Evolutionary conservation across 2,329 filamentous ascomycete genomes (phyloP).

Genomic region (Fusarium irregulare): DNA sequence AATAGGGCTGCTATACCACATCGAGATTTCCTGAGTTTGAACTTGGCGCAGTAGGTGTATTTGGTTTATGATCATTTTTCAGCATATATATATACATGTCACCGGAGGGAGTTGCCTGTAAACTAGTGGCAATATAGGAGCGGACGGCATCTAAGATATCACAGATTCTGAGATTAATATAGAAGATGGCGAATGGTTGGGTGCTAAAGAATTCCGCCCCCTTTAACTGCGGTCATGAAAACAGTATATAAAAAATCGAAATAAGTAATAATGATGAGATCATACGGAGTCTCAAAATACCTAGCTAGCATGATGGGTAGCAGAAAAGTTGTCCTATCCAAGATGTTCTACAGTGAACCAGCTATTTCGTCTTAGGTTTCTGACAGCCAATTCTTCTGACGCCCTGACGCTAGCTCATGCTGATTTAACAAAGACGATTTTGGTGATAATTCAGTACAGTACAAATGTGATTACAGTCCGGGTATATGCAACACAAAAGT

Average conservation of each 20-base stretch:
- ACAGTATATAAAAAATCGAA: neutral
- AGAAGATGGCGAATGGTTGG: neutral
- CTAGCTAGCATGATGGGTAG: neutral
- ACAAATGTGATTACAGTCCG: neutral
- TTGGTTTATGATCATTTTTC: slow-evolving; percentile 7
- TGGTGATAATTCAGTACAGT: neutral
- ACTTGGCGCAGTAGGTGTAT: slow-evolving; percentile 27
- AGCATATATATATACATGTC: neutral
- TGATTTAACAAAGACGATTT: neutral
- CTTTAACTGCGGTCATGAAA: neutral
- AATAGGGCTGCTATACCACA: slow-evolving; percentile 15
- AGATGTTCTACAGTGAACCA: no score
- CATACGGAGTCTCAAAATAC: neutral
- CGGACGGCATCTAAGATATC: neutral
- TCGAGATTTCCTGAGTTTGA: slow-evolving; percentile 24
- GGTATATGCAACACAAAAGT: neutral
- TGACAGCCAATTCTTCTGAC: no score
- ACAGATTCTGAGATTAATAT: neutral
- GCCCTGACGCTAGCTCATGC: neutral
- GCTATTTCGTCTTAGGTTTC: no score
- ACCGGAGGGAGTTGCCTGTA: neutral
- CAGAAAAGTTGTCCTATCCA: neutral
- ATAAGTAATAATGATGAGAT: neutral
- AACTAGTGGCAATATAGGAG: neutral
- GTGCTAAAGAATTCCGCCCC: neutral